Base-by-base conservation (phyloP, 2,329 filamentous ascomycete species). In the Hymenoscyphus repandus region DNA sequence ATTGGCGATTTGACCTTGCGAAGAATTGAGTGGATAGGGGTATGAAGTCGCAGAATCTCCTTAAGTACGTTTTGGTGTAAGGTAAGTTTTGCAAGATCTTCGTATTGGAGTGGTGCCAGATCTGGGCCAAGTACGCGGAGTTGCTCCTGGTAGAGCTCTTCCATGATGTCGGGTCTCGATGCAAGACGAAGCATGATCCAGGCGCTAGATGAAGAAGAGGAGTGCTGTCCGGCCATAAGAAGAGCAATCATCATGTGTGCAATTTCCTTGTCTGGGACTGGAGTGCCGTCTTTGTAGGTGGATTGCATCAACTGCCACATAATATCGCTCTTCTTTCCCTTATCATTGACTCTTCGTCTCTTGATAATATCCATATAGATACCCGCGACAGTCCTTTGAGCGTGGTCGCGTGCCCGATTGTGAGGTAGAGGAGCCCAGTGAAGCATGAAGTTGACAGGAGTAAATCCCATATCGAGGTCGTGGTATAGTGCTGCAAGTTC, bases 231-330 rank as follows among this genome's bases (percentile, higher is more conserved):
- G 52, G 88, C 90, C 89, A 95, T 95, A 55, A 95, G 81, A 18
- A 95, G 78, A 5, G 89, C 89, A 69, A 95, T 95, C 88, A 95
- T 92, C 80, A 95, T 92, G 71, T 93, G 86, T 18, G 90, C 89
- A 52, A 95, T 80, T 69, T 95, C 89, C 63, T 86, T 78, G 65
- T 95, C 90, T 13, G 90, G 86, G n/a, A 95, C 77, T 5, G 76
- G 75, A 36, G 74, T 82, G 60, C 89, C 90, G 61, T 92, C 81
- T 74, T 95, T 95, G 79, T 95, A 95, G 20, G 74, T 78, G 62
- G 84, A 89, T 61, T 82, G 82, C 89, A 95, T 93, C 58, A 95
- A 73, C 64, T 93, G 90, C 82, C 86, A 90, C 70, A 95, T 90
- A 78, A 95, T 95, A 70, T 95, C 90, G 52, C 45, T 78, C 75